These are phyloP conservation scores for Austroboletus niveus DNA, from an alignment of 1,284 basidiomycete genomes.

Conservation along the genomic window DNA sequence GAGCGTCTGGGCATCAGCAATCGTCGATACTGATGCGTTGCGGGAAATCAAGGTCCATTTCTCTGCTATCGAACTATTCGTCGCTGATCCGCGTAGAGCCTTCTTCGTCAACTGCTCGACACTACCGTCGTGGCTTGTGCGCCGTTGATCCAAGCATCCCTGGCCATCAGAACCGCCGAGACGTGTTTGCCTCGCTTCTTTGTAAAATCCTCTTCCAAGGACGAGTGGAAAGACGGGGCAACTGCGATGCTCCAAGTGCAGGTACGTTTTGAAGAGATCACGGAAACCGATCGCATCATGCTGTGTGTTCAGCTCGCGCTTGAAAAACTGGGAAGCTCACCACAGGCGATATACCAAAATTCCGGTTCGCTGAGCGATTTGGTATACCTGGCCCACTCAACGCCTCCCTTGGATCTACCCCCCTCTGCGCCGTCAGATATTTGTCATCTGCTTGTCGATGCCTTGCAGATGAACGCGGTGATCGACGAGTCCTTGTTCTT, in stretches of 20 bases:
- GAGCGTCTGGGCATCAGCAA: slow-evolving; percentile 32
- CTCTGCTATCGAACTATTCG: neutral
- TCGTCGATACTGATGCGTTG: slow-evolving; percentile 19
- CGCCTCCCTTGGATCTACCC: slow-evolving; percentile 20
- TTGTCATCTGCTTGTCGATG: slow-evolving; percentile 45
- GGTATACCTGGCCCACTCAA: slow-evolving; percentile 48
- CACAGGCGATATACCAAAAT: slow-evolving; percentile 1
- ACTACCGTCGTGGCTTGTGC: slow-evolving; percentile 39
- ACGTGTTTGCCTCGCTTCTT: slow-evolving; percentile 45
- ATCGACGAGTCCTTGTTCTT: slow-evolving; percentile 59
- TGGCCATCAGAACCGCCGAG: slow-evolving; percentile 50
- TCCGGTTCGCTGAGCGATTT: slow-evolving; percentile 37
- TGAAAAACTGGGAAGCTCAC: slow-evolving; percentile 4
- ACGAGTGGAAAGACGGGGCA: slow-evolving; percentile 42
- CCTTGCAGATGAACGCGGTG: slow-evolving; percentile 49
- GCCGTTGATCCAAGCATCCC: slow-evolving; percentile 38
- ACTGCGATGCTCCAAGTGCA: slow-evolving; percentile 35
- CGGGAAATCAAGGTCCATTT: slow-evolving; percentile 29
- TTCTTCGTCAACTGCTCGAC: slow-evolving; percentile 43
- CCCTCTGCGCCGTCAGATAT: slow-evolving; percentile 36
- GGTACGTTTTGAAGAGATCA: slow-evolving; percentile 33
- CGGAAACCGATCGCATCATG: slow-evolving; percentile 18
- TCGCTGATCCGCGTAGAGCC: slow-evolving; percentile 29
- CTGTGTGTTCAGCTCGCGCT: slow-evolving; percentile 19
- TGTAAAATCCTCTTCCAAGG: slow-evolving; percentile 28